Evolutionary conservation across 2,329 filamentous ascomycete species (phyloP), one percentile per base, ranked within the genome.

Genomic region (Xylariaceae sp.): DNA sequence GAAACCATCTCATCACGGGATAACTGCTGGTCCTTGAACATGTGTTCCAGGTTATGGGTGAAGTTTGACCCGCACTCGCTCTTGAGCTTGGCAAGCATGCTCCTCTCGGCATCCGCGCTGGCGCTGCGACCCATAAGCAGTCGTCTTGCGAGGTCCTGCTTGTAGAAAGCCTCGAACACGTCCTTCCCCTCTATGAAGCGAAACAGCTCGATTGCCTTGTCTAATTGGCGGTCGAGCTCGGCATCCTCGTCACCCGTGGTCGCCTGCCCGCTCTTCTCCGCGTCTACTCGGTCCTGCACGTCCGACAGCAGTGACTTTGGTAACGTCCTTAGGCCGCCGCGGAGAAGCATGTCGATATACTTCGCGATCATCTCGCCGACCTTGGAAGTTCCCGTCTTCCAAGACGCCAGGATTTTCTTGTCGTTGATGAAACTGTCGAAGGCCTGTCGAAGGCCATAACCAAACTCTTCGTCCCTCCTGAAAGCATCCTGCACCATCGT

Each of bases 361-460:
- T 96, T 97, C 19, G 92, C 94, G 52, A 96, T 94, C 89, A 97
- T 95, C 67, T 98, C 92, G 34, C 90, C 92, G 11, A 94, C 88
- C 69, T 94, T 97, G 13, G 88, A 88, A 40, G 89, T 94, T 40
- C 88, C 83, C 0, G 85, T 87, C 36, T 80, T 78, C 76, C 85
- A 90, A 4, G 78, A 81, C 4, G 79, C 70, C 6, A 77, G 73
- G 1, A 77, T 80, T 56, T 82, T 85, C 57, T 83, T 83, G 60
- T 92, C 86, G 61, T 98, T 98, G 72, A 98, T 95, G 53, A 97
- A 96, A 1, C 71, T 74, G 37, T 85, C 82, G 57, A 98, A 97
- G 0, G 87, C 76, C 54, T 96, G 88, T 40, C 92, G 78, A 50
- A 98, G 71, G 9, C 75, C 78, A 59, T 89, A 85, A 0, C 81